phyloP scores from a whole-genome alignment of 345 rosid species.

The Rubroshorea leprosula region DNA sequence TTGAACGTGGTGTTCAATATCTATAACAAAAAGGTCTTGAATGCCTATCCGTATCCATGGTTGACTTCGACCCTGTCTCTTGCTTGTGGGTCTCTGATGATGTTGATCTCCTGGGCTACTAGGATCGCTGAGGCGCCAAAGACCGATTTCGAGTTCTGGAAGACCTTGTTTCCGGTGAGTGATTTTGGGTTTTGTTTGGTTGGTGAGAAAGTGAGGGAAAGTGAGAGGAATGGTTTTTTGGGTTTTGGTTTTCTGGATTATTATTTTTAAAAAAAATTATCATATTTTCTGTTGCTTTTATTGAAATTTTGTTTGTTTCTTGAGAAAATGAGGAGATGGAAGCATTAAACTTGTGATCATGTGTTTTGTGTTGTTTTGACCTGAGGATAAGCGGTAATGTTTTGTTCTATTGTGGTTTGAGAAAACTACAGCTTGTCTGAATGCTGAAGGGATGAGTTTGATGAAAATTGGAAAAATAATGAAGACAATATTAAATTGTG shows the following conservation, averaged over 20 bases:
- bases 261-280: not conserved
- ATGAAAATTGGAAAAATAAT: conserved; percentile 16
- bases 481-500: not conserved
- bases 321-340: not conserved
- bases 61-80: conserved; percentile 91
- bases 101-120: conserved; percentile 92
- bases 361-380: conserved; percentile 19
- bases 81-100: conserved; percentile 92
- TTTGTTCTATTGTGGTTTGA: not conserved
- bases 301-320: no score
- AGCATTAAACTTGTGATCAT: not conserved
- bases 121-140: conserved; percentile 84
- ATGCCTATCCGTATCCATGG: conserved; percentile 97
- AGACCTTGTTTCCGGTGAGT: conserved; percentile 90
- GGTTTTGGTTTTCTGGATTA: conserved; percentile 33
- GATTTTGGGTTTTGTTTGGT: conserved; percentile 30
- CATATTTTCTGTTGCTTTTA: not conserved
- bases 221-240: conserved; percentile 1
- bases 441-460: conserved; percentile 25
- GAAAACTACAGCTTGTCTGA: conserved; percentile 40
- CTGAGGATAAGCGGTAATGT: not conserved
- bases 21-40: conserved; percentile 94
- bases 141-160: conserved; percentile 92
- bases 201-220: conserved; percentile 19
- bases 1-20: conserved; percentile 93